Evolutionary conservation across 495 filamentous ascomycete genomes (phyloP).

Genomic region (Parathielavia hyrcaniae): DNA sequence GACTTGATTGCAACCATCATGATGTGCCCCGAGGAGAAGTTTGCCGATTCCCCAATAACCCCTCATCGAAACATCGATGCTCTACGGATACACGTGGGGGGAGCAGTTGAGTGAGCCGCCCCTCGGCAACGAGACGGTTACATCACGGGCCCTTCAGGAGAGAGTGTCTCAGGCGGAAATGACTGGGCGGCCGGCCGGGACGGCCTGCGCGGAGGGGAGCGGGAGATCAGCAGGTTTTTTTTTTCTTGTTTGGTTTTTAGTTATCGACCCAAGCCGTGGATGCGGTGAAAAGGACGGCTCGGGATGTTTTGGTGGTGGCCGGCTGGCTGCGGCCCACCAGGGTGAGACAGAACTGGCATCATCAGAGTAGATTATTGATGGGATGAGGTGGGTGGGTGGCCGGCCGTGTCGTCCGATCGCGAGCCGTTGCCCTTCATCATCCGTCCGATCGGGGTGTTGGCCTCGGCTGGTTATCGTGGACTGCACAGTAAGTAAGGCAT

Average conservation of each 20-base stretch:
- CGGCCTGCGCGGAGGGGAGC: background rate
- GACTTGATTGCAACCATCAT: slow-evolving; percentile 12
- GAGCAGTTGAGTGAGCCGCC: background rate
- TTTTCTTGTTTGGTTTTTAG: too few relatives aligned
- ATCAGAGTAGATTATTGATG: too few relatives aligned
- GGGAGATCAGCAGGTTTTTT: slow-evolving; percentile 5
- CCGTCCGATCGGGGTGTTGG: too few relatives aligned
- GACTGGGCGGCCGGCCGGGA: background rate
- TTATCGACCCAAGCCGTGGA: background rate
- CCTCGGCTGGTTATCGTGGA: too few relatives aligned
- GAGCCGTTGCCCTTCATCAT: too few relatives aligned
- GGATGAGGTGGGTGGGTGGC: too few relatives aligned
- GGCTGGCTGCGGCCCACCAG: background rate
- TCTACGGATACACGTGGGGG: slow-evolving; percentile 2
- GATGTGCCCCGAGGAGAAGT: background rate
- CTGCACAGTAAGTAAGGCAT: too few relatives aligned
- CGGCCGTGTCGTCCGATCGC: too few relatives aligned
- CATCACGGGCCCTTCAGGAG: slow-evolving; percentile 14
- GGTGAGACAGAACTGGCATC: slow-evolving; percentile 5
- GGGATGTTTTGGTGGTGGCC: background rate
- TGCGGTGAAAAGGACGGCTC: background rate
- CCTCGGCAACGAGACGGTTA: slow-evolving; percentile 10
- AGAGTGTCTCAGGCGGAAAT: slow-evolving; percentile 16
- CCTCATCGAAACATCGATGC: slow-evolving; percentile 1
- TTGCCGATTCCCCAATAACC: background rate